A percentile compares a stretch with the other conserved stretches of the same genome.
Evolutionary conservation across 768 basidiomycete species (phyloP).

Genomic region (Auricularia cornea): DNA sequence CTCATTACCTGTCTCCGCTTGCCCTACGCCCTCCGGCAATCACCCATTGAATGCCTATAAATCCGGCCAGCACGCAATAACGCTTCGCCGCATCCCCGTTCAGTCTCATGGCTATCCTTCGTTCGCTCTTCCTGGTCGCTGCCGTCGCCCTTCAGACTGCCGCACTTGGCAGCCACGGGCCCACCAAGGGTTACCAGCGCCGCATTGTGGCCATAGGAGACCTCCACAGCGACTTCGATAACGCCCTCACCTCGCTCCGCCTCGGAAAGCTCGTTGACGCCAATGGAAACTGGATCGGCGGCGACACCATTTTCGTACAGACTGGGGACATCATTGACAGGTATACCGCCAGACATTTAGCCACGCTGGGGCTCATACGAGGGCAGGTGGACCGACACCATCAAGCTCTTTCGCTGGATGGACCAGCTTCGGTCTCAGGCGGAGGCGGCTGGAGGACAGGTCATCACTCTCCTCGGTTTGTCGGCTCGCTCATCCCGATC

Average conservation of each 20-base stretch:
- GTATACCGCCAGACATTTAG: too few species aligned
- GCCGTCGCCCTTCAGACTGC: too few species aligned
- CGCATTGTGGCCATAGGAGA: slow-evolving; percentile 31
- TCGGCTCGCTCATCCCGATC: neutral
- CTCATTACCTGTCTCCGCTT: too few species aligned
- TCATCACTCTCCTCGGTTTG: slow-evolving; percentile 24
- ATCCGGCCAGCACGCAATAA: too few species aligned
- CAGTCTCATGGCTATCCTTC: too few species aligned
- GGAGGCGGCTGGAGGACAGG: slow-evolving; percentile 22
- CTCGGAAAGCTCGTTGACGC: slow-evolving; percentile 27
- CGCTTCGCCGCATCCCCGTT: too few species aligned
- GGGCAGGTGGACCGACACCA: slow-evolving; percentile 24
- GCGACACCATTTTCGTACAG: slow-evolving; percentile 31
- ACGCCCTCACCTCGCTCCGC: slow-evolving; percentile 27
- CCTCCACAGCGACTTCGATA: slow-evolving; percentile 33
- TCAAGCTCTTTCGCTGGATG: slow-evolving; percentile 31
- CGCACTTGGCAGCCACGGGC: too few species aligned
- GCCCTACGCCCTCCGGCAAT: too few species aligned
- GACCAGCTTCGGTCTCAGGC: slow-evolving; percentile 30
- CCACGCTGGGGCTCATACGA: too few species aligned
- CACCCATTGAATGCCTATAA: too few species aligned
- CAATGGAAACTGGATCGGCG: slow-evolving; percentile 26
- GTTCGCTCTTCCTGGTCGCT: too few species aligned
- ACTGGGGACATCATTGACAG: slow-evolving; percentile 33
- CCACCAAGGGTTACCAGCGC: neutral